A percentile compares a stretch with the other conserved stretches of the same genome.
Conservation (phyloP, 768 basidiomycete species). For the Trametes meyenii region DNA sequence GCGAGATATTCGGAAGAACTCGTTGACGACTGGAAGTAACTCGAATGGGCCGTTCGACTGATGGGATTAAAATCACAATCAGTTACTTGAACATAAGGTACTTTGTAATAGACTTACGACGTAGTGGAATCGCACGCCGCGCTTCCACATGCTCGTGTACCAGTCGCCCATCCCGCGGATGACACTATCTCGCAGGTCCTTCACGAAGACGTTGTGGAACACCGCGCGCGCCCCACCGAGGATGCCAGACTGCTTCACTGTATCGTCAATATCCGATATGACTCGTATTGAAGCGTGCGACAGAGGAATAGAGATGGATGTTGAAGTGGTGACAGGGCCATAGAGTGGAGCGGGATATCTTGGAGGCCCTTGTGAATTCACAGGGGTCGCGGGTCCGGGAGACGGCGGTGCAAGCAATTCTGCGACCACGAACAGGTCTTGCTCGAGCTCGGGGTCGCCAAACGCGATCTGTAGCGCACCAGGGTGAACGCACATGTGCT, state of each 20-base stretch:
- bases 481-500: slow-evolving; percentile 65
- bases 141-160: slow-evolving; percentile 68
- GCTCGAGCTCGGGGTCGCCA: slow-evolving; percentile 45
- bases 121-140: slow-evolving; percentile 84
- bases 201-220: slow-evolving; percentile 92
- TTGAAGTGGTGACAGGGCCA: slow-evolving; percentile 19
- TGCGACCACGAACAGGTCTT: slow-evolving; percentile 58
- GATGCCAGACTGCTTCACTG: slow-evolving; percentile 82
- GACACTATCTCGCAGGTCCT: slow-evolving; percentile 73
- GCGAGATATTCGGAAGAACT: slow-evolving; percentile 71
- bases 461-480: slow-evolving; percentile 58
- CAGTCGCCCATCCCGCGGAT: slow-evolving; percentile 85
- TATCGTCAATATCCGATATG: slow-evolving; percentile 95
- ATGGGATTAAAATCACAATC: background rate
- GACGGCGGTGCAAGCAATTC: slow-evolving; percentile 49
- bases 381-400: slow-evolving; percentile 24
- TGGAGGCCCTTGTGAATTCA: slow-evolving; percentile 11
- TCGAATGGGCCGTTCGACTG: slow-evolving; percentile 91
- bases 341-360: background rate
- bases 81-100: background rate
- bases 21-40: slow-evolving; percentile 73
- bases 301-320: slow-evolving; percentile 41
- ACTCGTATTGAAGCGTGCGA: slow-evolving; percentile 70
- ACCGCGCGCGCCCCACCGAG: slow-evolving; percentile 76
- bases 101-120: slow-evolving; percentile 59